These are phyloP conservation scores for Sesbania bispinosa DNA, from an alignment of 306 rosid species.

Conservation along the genomic window DNA sequence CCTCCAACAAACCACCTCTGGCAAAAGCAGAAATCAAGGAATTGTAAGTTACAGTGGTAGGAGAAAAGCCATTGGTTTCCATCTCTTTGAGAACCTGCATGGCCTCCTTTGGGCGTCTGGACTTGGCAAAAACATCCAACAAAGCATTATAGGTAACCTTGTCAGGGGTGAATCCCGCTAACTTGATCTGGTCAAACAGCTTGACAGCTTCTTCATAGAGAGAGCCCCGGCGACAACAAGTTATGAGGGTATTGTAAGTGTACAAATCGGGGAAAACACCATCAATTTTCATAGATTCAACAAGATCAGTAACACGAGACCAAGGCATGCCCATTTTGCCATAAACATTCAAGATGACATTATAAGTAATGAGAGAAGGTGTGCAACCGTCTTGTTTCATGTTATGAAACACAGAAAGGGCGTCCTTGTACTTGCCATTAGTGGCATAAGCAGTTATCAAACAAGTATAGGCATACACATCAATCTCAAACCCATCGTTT, in stretches of 20 bases:
- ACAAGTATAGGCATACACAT: conserved; percentile 80
- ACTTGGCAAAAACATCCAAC: conserved; percentile 92
- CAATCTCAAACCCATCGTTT: conserved; percentile 52
- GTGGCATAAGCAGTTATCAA: conserved; percentile 68
- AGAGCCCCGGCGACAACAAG: conserved; percentile 73
- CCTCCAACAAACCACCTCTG: conserved; percentile 76
- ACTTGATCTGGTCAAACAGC: conserved; percentile 61
- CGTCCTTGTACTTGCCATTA: conserved; percentile 70
- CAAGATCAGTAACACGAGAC: conserved; percentile 49
- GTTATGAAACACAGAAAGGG: conserved; percentile 58
- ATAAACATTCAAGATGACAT: conserved; percentile 72
- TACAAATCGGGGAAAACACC: conserved; percentile 76
- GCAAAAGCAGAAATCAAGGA: conserved; percentile 80
- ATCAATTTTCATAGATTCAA: conserved; percentile 51
- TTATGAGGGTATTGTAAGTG: conserved; percentile 80
- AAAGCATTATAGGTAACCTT: conserved; percentile 79
- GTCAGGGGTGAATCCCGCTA: conserved; percentile 59
- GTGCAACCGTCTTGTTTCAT: conserved; percentile 69
- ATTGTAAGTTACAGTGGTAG: conserved; percentile 65
- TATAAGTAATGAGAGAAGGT: conserved; percentile 76
- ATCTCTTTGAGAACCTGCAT: conserved; percentile 74
- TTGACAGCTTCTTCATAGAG: conserved; percentile 63
- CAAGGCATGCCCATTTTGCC: conserved; percentile 97
- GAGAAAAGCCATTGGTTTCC: conserved; percentile 66
- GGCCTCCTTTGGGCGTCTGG: conserved; percentile 74